A percentile compares a stretch with the other conserved stretches of the same genome.
These are phyloP conservation scores for Porphyrellus cyaneotinctus DNA, from an alignment of 768 basidiomycete genomes.

Conservation along the genomic window DNA sequence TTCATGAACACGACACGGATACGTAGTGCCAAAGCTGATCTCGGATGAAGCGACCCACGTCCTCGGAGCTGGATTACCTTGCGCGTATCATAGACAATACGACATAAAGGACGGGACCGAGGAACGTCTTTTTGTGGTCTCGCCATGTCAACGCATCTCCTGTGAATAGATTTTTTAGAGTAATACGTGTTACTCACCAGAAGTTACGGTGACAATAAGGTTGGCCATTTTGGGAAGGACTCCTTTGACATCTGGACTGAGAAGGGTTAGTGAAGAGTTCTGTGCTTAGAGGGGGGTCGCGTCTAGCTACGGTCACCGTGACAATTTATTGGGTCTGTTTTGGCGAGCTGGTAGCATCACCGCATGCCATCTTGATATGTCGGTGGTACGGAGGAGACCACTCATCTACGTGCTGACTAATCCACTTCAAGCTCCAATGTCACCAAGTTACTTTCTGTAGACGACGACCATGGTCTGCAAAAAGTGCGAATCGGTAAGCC, in stretches of 20 bases:
- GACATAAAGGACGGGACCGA: slow-evolving; percentile 29
- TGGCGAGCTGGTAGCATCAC: not conserved
- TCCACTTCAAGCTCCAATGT: slow-evolving; percentile 4
- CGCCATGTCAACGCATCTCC: slow-evolving; percentile 33
- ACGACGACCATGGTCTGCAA: slow-evolving; percentile 69
- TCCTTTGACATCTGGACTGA: not conserved
- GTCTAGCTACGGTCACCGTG: not conserved
- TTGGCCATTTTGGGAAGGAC: slow-evolving; percentile 21
- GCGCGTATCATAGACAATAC: slow-evolving; percentile 24
- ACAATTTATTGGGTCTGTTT: not conserved
- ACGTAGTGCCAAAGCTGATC: slow-evolving; percentile 21
- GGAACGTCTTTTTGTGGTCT: slow-evolving; percentile 28
- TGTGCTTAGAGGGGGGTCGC: not conserved
- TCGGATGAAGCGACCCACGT: slow-evolving; percentile 19
- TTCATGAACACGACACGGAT: slow-evolving; percentile 25
- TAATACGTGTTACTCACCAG: slow-evolving; percentile 20
- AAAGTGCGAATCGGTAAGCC: slow-evolving; percentile 72
- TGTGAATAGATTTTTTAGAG: slow-evolving; percentile 19
- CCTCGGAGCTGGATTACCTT: slow-evolving; percentile 22
- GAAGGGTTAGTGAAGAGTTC: slow-evolving; percentile 3
- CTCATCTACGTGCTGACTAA: slow-evolving; percentile 17
- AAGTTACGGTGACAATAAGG: slow-evolving; percentile 27
- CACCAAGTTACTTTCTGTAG: not conserved
- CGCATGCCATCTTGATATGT: not conserved
- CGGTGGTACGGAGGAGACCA: not conserved